Evolutionary conservation across 2,329 filamentous ascomycete genomes (phyloP), one percentile per base, ranked within the genome.

Genomic region (Alternaria atra): DNA sequence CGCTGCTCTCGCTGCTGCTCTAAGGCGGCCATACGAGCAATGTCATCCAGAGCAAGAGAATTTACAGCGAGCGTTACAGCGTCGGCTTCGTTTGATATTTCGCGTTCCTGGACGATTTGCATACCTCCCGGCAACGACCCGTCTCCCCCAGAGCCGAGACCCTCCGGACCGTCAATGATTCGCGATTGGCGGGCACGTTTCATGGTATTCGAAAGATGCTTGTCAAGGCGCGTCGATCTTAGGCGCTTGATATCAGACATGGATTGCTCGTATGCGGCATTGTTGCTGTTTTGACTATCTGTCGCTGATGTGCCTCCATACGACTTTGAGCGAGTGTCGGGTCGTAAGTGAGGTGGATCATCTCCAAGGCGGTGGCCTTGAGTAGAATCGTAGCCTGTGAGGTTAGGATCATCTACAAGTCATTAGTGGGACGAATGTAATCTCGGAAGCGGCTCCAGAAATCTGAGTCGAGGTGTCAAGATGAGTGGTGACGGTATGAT

Each of bases 1-100:
- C 92, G 86, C 76, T 97, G 93, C 75, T 98, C 94, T 70, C 93
- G 90, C 25, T 94, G 94, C 80, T 98, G 94, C 77, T 98, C 94
- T 13, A 95, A 92, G 34, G 95, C 95, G 42, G 97, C 94, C 72
- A 99, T 97, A 65, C 95, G 88, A 8, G 95, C 93, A 69, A 99
- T 98, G 73, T 99, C 95, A 73, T 99, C 95, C 58, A 99, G 83
- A 0, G 94, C 97, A 63, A 99, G 87, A 25, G 93, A 93, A 79
- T 98, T 94, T 68, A 93, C 90, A 35, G 93, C 93, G 74, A 99
- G 93, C 73, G 94, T 94, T 69, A 94, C 85, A 70, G 94, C 92
- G 15, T 91, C 89, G 17, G 87, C 85, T 67, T 92, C 90, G 51
- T 89, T 87, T 67, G 89, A 87, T 32, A 83, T 83, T 68, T 92